Conservation (phyloP, 306 rosid species). For the Chamaecrista fasciculata region DNA sequence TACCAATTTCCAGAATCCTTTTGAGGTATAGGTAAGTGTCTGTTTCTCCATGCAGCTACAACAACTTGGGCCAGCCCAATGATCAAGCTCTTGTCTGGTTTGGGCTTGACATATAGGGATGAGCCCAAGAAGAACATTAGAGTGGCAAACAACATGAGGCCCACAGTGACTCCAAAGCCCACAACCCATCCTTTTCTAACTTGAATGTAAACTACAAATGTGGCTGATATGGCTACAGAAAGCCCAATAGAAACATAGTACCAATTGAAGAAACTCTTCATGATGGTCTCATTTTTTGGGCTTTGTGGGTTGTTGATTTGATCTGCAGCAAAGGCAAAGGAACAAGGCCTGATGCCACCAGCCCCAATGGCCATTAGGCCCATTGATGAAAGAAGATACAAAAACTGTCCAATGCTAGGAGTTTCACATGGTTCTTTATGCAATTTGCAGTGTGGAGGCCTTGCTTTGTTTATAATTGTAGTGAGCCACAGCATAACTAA, state of each 20-base stretch:
- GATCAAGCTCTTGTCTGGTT: slow-evolving; percentile 55
- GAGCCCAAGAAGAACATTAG: slow-evolving; percentile 63
- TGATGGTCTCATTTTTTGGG: slow-evolving; percentile 38
- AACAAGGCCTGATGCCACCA: slow-evolving; percentile 77
- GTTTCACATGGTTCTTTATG: slow-evolving; percentile 30
- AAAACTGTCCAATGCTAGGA: slow-evolving; percentile 38
- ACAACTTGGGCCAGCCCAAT: slow-evolving; percentile 49
- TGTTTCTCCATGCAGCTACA: slow-evolving; percentile 66
- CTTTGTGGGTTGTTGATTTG: slow-evolving; percentile 51
- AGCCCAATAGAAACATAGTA: slow-evolving; percentile 72
- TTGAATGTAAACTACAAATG: slow-evolving; percentile 67
- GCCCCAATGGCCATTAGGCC: slow-evolving; percentile 70
- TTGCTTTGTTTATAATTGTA: slow-evolving; percentile 54
- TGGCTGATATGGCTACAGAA: slow-evolving; percentile 46
- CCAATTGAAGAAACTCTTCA: slow-evolving; percentile 80
- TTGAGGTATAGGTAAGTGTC: slow-evolving; percentile 45
- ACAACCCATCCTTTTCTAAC: slow-evolving; percentile 54
- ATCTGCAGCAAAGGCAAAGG: slow-evolving; percentile 77
- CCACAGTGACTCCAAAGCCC: slow-evolving; percentile 71
- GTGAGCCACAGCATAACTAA: slow-evolving; percentile 58
- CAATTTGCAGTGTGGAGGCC: slow-evolving; percentile 53
- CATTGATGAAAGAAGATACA: slow-evolving; percentile 51
- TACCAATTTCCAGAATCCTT: slow-evolving; percentile 45
- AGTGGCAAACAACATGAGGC: slow-evolving; percentile 58
- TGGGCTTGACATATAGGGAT: slow-evolving; percentile 39